Conservation (phyloP, 2,329 filamentous ascomycete genomes). For the Coleophoma crateriformis region DNA sequence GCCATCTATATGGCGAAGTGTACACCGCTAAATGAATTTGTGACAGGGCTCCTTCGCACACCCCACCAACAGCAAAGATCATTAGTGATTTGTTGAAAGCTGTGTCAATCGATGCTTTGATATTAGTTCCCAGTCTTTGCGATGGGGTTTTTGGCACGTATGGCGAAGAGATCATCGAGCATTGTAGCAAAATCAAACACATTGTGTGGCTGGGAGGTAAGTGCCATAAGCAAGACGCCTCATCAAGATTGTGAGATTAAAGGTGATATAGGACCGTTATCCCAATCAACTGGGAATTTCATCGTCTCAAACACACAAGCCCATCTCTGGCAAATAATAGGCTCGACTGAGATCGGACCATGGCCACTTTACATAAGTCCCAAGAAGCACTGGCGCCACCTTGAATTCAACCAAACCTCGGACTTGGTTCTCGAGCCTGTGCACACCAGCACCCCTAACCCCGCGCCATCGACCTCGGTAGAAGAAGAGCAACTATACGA, state of each 20-base stretch:
- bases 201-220: conserved; percentile 17
- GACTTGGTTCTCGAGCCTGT: conserved; percentile 15
- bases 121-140: conserved; percentile 7
- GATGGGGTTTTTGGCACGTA: conserved; percentile 10
- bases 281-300: conserved; percentile 23
- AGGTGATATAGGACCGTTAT: conserved; percentile 18
- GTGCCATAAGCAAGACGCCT: neutral
- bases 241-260: neutral
- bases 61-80: conserved; percentile 5
- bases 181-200: conserved; percentile 6
- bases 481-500: conserved; percentile 25
- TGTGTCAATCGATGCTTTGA: conserved; percentile 14
- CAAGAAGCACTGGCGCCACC: conserved; percentile 26
- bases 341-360: conserved; percentile 26
- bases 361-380: conserved; percentile 14
- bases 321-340: conserved; percentile 20
- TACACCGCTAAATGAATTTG: neutral
- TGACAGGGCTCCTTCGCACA: conserved; percentile 7
- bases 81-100: conserved; percentile 14
- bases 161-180: conserved; percentile 7
- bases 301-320: conserved; percentile 18
- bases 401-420: conserved; percentile 22
- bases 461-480: neutral
- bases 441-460: neutral
- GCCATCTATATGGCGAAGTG: no score